phyloP scores from a whole-genome alignment of 495 filamentous ascomycete species.

The Geopyxis carbonaria region DNA sequence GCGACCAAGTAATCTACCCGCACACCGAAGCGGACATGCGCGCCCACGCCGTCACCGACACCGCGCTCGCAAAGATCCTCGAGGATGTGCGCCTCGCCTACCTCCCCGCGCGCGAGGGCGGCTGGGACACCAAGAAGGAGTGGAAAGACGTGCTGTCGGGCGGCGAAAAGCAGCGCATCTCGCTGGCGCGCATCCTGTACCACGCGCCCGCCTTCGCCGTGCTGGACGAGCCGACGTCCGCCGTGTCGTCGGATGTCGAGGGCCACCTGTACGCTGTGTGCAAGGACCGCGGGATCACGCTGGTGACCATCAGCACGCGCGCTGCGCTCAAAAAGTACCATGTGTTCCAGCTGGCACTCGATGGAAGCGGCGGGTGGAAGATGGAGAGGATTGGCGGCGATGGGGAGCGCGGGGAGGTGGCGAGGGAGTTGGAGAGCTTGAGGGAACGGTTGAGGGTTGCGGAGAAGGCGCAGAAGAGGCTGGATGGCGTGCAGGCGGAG shows the following conservation, averaged over 20 bases:
- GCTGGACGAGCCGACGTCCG: constrained; percentile 87
- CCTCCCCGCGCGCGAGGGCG: constrained; percentile 77
- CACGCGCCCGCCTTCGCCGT: constrained; percentile 46
- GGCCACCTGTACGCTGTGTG: constrained; percentile 80
- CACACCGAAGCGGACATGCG: constrained; percentile 90
- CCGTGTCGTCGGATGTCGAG: constrained; percentile 86
- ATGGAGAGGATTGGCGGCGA: constrained; percentile 72
- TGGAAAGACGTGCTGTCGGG: constrained; percentile 97
- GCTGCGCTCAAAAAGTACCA: constrained; percentile 91
- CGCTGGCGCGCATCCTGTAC: constrained; percentile 75
- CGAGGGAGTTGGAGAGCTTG: constrained; percentile 72
- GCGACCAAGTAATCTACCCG: constrained; percentile 96
- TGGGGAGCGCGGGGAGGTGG: constrained; percentile 75
- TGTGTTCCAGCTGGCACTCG: constrained; percentile 66
- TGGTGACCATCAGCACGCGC: constrained; percentile 80
- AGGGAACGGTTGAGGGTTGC: constrained; percentile 63
- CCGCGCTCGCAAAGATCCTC: constrained; percentile 54
- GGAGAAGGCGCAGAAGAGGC: constrained; percentile 62
- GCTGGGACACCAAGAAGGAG: constrained; percentile 91
- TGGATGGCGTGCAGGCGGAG: constrained; percentile 57
- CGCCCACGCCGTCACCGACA: constrained; percentile 55
- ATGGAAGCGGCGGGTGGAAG: constrained; percentile 51
- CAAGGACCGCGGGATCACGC: constrained; percentile 67
- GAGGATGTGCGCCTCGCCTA: constrained; percentile 76
- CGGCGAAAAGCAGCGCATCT: constrained; percentile 96